Conservation (phyloP, 352 stramenopile genomes). For the Peronospora destructor region DNA sequence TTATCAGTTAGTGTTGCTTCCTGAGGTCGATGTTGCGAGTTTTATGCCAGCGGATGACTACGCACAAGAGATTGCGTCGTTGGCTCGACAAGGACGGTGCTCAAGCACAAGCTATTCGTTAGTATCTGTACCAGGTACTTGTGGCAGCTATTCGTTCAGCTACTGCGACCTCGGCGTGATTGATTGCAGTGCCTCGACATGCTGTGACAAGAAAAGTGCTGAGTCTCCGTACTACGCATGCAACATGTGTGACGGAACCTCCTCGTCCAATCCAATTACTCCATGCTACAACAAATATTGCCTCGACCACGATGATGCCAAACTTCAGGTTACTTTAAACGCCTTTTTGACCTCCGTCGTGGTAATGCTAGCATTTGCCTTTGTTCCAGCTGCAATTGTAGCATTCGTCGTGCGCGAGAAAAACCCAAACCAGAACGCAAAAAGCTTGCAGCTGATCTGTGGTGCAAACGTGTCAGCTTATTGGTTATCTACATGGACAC, state of each 20-base stretch:
- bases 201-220: conserved; percentile 32
- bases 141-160: conserved; percentile 25
- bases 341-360: conserved; percentile 54
- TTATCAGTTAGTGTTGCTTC: conserved; percentile 40
- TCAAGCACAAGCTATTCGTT: conserved; percentile 20
- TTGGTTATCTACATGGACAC: conserved; percentile 49
- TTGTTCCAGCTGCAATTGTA: conserved; percentile 56
- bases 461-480: conserved; percentile 48
- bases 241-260: conserved; percentile 27
- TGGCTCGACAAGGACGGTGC: conserved; percentile 24
- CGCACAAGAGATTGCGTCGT: conserved; percentile 20
- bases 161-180: conserved; percentile 44
- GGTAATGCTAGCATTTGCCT: conserved; percentile 61
- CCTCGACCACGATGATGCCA: conserved; percentile 42
- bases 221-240: conserved; percentile 43
- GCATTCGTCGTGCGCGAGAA: conserved; percentile 63
- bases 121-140: conserved; percentile 19
- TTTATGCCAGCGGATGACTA: conserved; percentile 35
- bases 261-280: conserved; percentile 14
- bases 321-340: conserved; percentile 58
- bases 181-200: conserved; percentile 37
- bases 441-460: conserved; percentile 57
- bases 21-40: conserved; percentile 50
- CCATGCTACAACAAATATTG: conserved; percentile 46
- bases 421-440: conserved; percentile 55